These are phyloP conservation scores for Aspergillus aculeatus DNA, from an alignment of 2,329 filamentous ascomycete species.

Conservation along the genomic window DNA sequence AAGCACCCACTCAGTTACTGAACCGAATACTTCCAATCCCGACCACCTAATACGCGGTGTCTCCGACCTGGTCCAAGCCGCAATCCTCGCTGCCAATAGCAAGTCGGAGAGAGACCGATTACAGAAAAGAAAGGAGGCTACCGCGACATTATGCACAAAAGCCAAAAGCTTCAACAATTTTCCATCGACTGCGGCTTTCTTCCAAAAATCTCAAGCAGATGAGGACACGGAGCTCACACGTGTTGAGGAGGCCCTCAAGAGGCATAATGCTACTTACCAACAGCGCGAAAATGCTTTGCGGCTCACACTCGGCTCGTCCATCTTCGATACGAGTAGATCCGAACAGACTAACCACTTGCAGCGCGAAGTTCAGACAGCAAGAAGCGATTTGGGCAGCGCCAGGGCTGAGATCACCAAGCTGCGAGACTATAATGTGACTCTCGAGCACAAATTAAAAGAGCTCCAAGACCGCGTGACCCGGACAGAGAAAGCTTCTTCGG, in stretches of 20 bases:
- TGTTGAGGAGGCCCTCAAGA: constrained; percentile 22
- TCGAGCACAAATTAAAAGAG: constrained; percentile 2
- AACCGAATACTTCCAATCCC: not conserved
- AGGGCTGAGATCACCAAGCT: not conserved
- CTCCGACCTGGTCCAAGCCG: constrained; percentile 21
- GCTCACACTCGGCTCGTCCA: constrained; percentile 8
- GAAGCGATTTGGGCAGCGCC: not conserved
- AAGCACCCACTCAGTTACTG: not conserved
- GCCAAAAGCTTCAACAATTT: constrained; percentile 21
- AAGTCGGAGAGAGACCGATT: constrained; percentile 28
- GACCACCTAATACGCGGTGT: constrained; percentile 44
- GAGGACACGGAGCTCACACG: constrained; percentile 20
- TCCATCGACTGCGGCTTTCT: constrained; percentile 24
- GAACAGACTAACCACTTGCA: constrained; percentile 21
- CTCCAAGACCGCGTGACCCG: constrained; percentile 3
- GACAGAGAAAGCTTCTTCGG: constrained; percentile 1
- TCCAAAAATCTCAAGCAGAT: constrained; percentile 20
- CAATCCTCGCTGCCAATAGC: constrained; percentile 25
- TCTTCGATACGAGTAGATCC: constrained; percentile 1
- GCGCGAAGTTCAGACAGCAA: constrained; percentile 9
- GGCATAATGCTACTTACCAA: constrained; percentile 16
- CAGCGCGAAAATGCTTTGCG: constrained; percentile 18
- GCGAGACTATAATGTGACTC: not conserved
- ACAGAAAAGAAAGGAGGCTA: constrained; percentile 29
- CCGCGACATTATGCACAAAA: constrained; percentile 39